phyloP scores from a whole-genome alignment of 78 protist genomes.

The Cavenderia fasciculata region DNA sequence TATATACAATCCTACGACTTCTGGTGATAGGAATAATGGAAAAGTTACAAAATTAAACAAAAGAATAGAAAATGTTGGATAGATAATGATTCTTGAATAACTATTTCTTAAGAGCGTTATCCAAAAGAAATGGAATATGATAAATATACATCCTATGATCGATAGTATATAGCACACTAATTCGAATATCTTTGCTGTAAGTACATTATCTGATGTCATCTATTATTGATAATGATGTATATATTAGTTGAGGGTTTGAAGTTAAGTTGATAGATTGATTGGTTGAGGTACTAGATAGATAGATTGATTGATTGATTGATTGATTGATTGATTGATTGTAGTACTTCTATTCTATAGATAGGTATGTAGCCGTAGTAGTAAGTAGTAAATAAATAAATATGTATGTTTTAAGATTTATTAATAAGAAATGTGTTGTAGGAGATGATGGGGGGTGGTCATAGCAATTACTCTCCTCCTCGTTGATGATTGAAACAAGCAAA shows the following conservation, averaged over 20 bases:
- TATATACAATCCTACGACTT: background rate
- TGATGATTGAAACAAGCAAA: background rate
- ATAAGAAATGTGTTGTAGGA: background rate
- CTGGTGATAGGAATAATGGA: slow-evolving; percentile 45
- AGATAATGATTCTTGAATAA: slow-evolving; percentile 28
- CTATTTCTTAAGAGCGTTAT: slow-evolving; percentile 29
- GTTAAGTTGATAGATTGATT: too few relatives aligned
- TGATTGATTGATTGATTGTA: background rate
- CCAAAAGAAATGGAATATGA: slow-evolving; percentile 43
- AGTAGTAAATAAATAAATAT: background rate
- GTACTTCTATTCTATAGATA: background rate
- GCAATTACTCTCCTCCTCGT: background rate
- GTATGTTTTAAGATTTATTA: background rate
- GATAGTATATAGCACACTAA: slow-evolving; percentile 9
- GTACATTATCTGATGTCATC: too few relatives aligned
- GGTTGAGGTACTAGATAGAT: too few relatives aligned
- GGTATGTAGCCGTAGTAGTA: background rate
- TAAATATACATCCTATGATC: slow-evolving; percentile 33
- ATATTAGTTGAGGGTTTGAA: too few relatives aligned
- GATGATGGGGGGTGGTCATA: background rate
- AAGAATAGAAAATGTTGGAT: slow-evolving; percentile 44
- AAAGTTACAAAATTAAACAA: background rate
- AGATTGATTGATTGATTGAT: background rate
- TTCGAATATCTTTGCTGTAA: background rate
- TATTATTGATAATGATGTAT: too few relatives aligned